Evolutionary conservation across 2,329 filamentous ascomycete species (phyloP).

Genomic region (Fusarium citri): DNA sequence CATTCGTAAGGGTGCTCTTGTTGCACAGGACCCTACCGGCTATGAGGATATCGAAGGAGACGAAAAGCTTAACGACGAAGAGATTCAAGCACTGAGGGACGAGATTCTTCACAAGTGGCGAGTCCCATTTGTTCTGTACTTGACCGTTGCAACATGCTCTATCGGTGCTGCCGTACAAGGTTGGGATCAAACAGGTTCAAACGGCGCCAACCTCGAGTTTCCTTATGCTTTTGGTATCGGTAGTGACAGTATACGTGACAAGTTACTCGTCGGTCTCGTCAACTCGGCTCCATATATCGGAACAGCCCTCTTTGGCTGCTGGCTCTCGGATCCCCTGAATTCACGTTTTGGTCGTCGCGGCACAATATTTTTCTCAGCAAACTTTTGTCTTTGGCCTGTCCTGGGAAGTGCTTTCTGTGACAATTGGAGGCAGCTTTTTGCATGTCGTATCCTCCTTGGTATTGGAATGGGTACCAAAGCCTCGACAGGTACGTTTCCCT

Average conservation of each 20-base stretch:
- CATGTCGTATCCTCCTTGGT: constrained; percentile 77
- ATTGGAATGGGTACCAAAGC: constrained; percentile 83
- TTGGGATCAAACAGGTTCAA: constrained; percentile 75
- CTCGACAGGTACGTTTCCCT: constrained; percentile 59
- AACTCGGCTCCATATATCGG: constrained; percentile 68
- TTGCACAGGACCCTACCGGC: constrained; percentile 75
- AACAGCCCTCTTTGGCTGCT: constrained; percentile 66
- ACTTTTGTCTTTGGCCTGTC: constrained; percentile 76
- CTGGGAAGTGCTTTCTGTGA: constrained; percentile 78
- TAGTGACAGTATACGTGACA: constrained; percentile 51
- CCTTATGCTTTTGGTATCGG: constrained; percentile 62
- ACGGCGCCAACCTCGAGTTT: constrained; percentile 73
- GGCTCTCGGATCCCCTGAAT: constrained; percentile 74
- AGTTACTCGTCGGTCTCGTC: constrained; percentile 72
- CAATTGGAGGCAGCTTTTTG: constrained; percentile 77
- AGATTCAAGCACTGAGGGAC: constrained; percentile 68
- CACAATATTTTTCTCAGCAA: constrained; percentile 77
- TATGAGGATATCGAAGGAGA: constrained; percentile 70
- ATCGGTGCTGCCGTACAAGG: constrained; percentile 77
- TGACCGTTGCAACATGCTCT: constrained; percentile 75
- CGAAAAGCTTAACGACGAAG: constrained; percentile 68
- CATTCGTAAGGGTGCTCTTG: constrained; percentile 76
- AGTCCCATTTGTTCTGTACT: constrained; percentile 70
- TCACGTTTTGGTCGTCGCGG: constrained; percentile 58
- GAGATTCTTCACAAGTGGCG: constrained; percentile 77